Evolutionary conservation across 2,329 filamentous ascomycete species (phyloP), one percentile per base, ranked within the genome.

Genomic region (Penicillium sp.): DNA sequence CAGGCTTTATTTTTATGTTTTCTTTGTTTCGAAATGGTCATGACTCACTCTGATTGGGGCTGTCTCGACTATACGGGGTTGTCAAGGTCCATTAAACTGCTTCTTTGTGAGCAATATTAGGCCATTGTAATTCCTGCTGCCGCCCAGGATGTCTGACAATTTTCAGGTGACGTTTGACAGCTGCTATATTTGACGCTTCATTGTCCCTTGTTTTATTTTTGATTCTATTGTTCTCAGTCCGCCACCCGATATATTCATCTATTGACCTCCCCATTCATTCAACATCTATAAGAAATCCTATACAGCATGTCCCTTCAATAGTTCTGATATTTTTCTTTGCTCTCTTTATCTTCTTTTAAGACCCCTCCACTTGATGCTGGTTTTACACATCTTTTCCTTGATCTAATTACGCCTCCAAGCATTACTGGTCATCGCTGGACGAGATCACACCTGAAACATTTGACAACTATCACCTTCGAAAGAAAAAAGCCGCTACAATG

Each of bases 401-500:
- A 51, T 14, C 12, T 40, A 44, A 45, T 30, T 28, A 36, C 28
- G 4, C 31, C n/a, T 25, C 26, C 30, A 33, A 56, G 16, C 40
- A 33, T 28, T 35, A 12, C 51, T 25, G 44, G 36, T 38, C 36
- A 19, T 47, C 42, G 42, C 47, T 40, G 38, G 50, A 55, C 52
- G 53, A 51, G 41, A 41, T 44, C 46, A 44, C 30, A 28, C 8
- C 37, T 30, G 19, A 25, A 31, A 10, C 17, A 35, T 19, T 26
- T 28, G 17, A 36, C 25, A 26, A 19, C 40, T 30, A 6, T 25
- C 35, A 28, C 37, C 47, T n/a, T 25, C 35, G 17, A 16, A 35
- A 45, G 22, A 22, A 45, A 37, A 41, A 19, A 5, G 30, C 19
- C 17, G 26, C 25, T 58, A 62, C 31, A 22, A 74, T 74, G 71